Base-by-base conservation (phyloP, 2,329 filamentous ascomycete genomes). In the Ascomycota sp. region DNA sequence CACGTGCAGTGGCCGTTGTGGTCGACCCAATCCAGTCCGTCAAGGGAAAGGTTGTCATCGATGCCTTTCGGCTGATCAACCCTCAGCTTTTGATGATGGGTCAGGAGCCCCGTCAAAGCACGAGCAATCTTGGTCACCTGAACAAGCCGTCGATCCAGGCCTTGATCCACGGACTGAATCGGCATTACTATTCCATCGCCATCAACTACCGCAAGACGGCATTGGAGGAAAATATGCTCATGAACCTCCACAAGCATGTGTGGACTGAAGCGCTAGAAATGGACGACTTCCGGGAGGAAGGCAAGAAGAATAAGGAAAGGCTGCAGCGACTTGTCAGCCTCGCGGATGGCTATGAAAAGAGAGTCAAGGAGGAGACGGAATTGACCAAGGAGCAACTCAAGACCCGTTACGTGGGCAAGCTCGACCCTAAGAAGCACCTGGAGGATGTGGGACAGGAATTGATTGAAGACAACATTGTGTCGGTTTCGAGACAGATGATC, bases 61-160 rank as follows among this genome's bases (percentile, higher is more conserved):
- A 98, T 51, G 89, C 89, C 32, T 98, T 98, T 71, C 82, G 89
- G 41, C 72, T 95, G 32, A 98, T 98, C 59, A 93, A 93, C 61
- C 85, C 89, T 10, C 89, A 98, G 57, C 85, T 85, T 10, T 68
- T 98, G 38, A 93, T 98, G 73, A 81, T 95, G 55, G 89, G 89
- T 3, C 89, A 98, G 53, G 89, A 98, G 53, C 89, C 89, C 8
- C 77, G 89, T 33, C 89, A 98, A 56, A 95, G 85, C 45, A 98
- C 89, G 24, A 94, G 85, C 40, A 98, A 98, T 60, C 58, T 98
- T 47, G 89, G 91, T 19, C 89, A 98, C 52, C 69, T 98, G 41
- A 95, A 98, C 65, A 98, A 98, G 61, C 91, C 89, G 19, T 94
- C 85, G n/a, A 98, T 98, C 40, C 91, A 98, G 60, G 86, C 91